These are phyloP conservation scores for Mortierella sp. DNA, from an alignment of 371 early-diverging fungal species.

Conservation along the genomic window DNA sequence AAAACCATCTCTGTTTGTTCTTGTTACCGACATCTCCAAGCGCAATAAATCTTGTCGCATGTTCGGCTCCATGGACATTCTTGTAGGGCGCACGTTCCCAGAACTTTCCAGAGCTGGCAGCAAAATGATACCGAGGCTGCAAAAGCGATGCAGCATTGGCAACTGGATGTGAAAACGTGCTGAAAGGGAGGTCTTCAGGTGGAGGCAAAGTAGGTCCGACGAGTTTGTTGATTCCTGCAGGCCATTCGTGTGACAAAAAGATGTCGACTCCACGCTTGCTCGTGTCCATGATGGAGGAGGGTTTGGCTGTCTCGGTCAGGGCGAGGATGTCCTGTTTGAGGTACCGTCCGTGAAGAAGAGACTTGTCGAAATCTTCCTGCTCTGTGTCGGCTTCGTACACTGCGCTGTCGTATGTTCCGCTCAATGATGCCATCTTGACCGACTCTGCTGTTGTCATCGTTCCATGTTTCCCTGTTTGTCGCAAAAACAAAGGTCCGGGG, in stretches of 20 bases:
- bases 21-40: conserved; percentile 78
- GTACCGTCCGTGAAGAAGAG: conserved; percentile 33
- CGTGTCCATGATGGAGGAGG: conserved; percentile 58
- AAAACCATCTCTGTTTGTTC: conserved; percentile 87
- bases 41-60: conserved; percentile 89
- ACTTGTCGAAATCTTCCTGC: conserved; percentile 26
- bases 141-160: conserved; percentile 65
- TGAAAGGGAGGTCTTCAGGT: conserved; percentile 26
- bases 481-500: neutral
- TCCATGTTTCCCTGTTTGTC: conserved; percentile 63
- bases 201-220: conserved; percentile 32
- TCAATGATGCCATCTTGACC: conserved; percentile 80
- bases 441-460: conserved; percentile 79
- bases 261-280: conserved; percentile 79
- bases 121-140: conserved; percentile 93
- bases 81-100: conserved; percentile 90
- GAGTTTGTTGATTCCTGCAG: conserved; percentile 64
- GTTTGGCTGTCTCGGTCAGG: conserved; percentile 56
- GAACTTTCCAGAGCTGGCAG: conserved; percentile 73
- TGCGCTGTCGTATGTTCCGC: conserved; percentile 65
- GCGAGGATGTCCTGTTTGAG: conserved; percentile 49
- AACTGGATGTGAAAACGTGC: conserved; percentile 59
- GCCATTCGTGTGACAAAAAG: conserved; percentile 86
- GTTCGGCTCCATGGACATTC: conserved; percentile 69
- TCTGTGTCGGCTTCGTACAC: conserved; percentile 45